Evolutionary conservation across 768 basidiomycete genomes (phyloP).

Genomic region (Lactarius hatsudake): DNA sequence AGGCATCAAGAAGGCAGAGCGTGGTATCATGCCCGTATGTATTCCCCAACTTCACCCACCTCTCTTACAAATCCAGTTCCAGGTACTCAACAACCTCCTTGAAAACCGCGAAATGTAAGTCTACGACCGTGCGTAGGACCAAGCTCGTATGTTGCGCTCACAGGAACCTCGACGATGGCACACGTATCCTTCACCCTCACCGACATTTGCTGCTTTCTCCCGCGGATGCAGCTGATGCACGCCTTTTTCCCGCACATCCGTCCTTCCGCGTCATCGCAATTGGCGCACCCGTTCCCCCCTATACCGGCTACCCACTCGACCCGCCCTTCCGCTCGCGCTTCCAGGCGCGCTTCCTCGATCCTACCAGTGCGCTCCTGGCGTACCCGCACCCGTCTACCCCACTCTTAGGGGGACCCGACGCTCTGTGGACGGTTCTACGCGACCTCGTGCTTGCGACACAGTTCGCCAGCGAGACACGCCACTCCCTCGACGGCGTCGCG

Average conservation of each 20-base stretch:
- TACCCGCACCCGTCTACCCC: slow-evolving; percentile 29
- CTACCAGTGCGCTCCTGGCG: slow-evolving; percentile 50
- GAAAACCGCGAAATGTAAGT: slow-evolving; percentile 67
- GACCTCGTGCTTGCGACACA: slow-evolving; percentile 61
- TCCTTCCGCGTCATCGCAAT: slow-evolving; percentile 69
- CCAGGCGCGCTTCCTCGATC: slow-evolving; percentile 65
- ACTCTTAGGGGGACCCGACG: slow-evolving; percentile 8
- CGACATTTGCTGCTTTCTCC: slow-evolving; percentile 48
- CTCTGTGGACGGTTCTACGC: slow-evolving; percentile 45
- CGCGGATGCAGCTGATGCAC: slow-evolving; percentile 32
- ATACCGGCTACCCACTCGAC: slow-evolving; percentile 61
- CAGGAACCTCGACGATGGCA: slow-evolving; percentile 69
- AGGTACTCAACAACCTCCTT: slow-evolving; percentile 60
- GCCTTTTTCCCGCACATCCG: slow-evolving; percentile 63
- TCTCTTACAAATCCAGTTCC: background rate
- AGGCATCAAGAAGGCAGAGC: slow-evolving; percentile 69
- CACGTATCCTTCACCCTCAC: slow-evolving; percentile 64
- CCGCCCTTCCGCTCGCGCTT: slow-evolving; percentile 69
- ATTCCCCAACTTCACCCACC: background rate
- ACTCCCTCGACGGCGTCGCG: slow-evolving; percentile 51
- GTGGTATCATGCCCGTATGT: slow-evolving; percentile 68
- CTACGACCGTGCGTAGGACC: background rate
- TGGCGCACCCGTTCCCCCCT: slow-evolving; percentile 65
- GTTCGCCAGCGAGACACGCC: slow-evolving; percentile 56
- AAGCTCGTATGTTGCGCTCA: background rate